These are phyloP conservation scores for Trichoderma atrobrunneum DNA, from an alignment of 2,329 filamentous ascomycete genomes.

Conservation along the genomic window DNA sequence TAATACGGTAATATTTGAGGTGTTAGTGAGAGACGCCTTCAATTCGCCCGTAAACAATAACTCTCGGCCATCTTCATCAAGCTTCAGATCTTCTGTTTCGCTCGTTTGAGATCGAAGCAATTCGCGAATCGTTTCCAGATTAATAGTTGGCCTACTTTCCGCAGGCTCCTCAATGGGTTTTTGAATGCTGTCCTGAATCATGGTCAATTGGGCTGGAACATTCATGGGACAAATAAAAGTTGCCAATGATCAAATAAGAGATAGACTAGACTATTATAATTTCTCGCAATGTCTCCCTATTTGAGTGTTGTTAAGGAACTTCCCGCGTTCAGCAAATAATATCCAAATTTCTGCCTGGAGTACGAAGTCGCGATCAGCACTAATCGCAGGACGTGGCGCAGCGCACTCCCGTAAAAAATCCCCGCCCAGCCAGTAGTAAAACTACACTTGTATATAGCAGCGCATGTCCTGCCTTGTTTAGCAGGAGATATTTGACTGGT, in stretches of 20 bases:
- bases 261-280: no score
- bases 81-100: background rate
- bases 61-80: background rate
- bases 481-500: background rate
- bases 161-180: background rate
- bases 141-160: background rate
- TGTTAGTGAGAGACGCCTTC: background rate
- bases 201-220: background rate
- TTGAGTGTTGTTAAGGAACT: no score
- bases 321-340: background rate
- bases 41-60: background rate
- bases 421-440: background rate
- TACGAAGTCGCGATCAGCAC: background rate
- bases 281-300: background rate
- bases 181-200: background rate
- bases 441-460: background rate
- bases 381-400: background rate
- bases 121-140: background rate
- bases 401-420: background rate
- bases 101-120: background rate
- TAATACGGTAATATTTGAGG: background rate
- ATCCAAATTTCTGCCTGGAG: background rate
- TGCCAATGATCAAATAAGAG: no score
- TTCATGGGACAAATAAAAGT: no score
- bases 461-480: background rate